A percentile compares a stretch with the other conserved stretches of the same genome.
These are phyloP conservation scores for Cyberlindnera petersonii DNA, from an alignment of 805 yeast genomes.

Conservation along the genomic window DNA sequence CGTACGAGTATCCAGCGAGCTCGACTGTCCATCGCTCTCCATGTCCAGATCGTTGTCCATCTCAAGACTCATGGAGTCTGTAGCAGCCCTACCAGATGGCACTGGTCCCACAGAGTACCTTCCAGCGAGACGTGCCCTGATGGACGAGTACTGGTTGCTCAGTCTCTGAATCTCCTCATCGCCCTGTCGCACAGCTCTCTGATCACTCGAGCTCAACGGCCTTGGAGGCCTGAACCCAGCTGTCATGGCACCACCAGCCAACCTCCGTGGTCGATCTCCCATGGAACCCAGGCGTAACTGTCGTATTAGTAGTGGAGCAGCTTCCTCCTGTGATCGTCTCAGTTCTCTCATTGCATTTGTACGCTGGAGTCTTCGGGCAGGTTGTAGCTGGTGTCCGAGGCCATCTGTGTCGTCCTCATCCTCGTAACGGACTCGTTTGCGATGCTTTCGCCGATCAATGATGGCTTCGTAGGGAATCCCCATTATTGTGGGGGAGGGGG, in stretches of 20 bases:
- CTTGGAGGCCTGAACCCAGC: no score
- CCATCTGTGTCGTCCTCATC: slow-evolving; percentile 4
- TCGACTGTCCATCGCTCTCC: no score
- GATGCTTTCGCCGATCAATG: not conserved
- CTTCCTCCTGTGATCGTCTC: slow-evolving; percentile 2
- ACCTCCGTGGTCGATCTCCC: no score
- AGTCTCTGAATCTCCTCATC: not conserved
- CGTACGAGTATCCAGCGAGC: no score
- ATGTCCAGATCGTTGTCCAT: no score
- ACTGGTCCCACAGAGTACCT: not conserved
- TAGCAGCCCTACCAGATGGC: no score
- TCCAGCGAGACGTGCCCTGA: not conserved
- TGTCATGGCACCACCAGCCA: no score
- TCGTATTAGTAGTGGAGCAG: slow-evolving; percentile 3
- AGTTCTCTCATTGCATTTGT: slow-evolving; percentile 14
- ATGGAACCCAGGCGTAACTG: not conserved
- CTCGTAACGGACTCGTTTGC: slow-evolving; percentile 12
- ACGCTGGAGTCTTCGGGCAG: slow-evolving; percentile 9
- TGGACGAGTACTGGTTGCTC: not conserved
- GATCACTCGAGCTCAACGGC: no score
- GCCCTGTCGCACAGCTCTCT: no score
- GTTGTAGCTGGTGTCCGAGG: no score
- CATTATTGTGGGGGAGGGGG: not conserved
- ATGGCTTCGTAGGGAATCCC: slow-evolving; percentile 10
- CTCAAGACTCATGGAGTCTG: no score